phyloP scores from a whole-genome alignment of 164 flowering plant species.

The Litsea cubeba region DNA sequence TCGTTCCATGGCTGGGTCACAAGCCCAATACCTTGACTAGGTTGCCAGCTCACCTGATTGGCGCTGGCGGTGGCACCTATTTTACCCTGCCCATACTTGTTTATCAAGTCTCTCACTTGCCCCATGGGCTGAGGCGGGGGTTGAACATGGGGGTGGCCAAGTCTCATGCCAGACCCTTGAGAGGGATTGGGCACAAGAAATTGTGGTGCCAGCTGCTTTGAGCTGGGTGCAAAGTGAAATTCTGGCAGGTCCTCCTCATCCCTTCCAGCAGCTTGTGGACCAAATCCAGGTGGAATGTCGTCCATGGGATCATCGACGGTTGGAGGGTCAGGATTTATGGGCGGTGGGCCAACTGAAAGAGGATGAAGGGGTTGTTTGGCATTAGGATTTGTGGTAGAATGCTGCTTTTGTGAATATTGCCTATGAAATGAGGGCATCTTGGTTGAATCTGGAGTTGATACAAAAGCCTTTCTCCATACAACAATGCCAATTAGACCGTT shows the following conservation, averaged over 20 bases:
- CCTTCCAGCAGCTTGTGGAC: slow-evolving; percentile 64
- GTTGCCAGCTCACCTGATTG: slow-evolving; percentile 8
- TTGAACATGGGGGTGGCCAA: slow-evolving; percentile 4
- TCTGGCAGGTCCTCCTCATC: slow-evolving; percentile 96
- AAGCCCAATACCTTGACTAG: slow-evolving; percentile 15
- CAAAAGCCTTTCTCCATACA: slow-evolving; percentile 81
- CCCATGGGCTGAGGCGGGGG: slow-evolving; percentile 39
- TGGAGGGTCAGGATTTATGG: slow-evolving; percentile 12
- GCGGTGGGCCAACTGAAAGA: slow-evolving; percentile 16
- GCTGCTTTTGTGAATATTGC: slow-evolving; percentile 53
- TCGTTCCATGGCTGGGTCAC: slow-evolving; percentile 62
- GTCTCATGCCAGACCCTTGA: neutral
- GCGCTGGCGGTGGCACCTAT: neutral
- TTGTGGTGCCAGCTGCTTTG: slow-evolving; percentile 16
- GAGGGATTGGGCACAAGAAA: slow-evolving; percentile 8
- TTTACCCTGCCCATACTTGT: slow-evolving; percentile 67
- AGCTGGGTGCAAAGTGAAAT: slow-evolving; percentile 54
- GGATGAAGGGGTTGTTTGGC: slow-evolving; percentile 14
- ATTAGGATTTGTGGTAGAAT: slow-evolving; percentile 20
- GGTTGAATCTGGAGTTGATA: slow-evolving; percentile 50
- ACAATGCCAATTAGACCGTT: slow-evolving; percentile 86
- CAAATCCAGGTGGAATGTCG: slow-evolving; percentile 75
- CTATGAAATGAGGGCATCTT: slow-evolving; percentile 51
- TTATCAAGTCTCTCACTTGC: slow-evolving; percentile 66
- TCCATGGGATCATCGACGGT: slow-evolving; percentile 51